These are phyloP conservation scores for Colletotrichum sp. DNA, from an alignment of 2,329 filamentous ascomycete genomes.

Conservation along the genomic window DNA sequence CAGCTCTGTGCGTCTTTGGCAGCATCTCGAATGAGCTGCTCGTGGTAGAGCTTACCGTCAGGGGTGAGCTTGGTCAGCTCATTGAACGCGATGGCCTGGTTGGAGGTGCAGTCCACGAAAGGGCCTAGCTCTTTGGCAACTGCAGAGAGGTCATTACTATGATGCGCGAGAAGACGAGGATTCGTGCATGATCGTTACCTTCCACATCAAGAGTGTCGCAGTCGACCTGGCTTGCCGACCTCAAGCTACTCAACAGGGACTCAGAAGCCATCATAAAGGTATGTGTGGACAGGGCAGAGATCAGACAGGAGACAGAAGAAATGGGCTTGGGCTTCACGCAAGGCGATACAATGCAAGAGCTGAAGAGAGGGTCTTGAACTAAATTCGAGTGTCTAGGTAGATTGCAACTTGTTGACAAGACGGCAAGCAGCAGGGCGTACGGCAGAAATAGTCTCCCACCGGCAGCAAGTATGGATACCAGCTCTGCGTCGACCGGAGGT, in stretches of 20 bases:
- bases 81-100: constrained; percentile 38
- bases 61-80: constrained; percentile 31
- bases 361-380: not conserved
- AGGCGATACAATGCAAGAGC: not conserved
- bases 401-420: not conserved
- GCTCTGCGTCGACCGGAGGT: not conserved
- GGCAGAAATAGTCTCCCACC: not conserved
- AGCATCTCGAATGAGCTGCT: constrained; percentile 31
- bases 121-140: constrained; percentile 35
- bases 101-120: constrained; percentile 41
- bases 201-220: constrained; percentile 40
- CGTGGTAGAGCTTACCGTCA: constrained; percentile 28
- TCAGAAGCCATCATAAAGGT: not conserved
- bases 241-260: constrained; percentile 16
- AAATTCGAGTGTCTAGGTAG: not conserved
- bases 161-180: not conserved
- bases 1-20: constrained; percentile 24
- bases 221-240: constrained; percentile 29
- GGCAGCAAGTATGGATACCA: not conserved
- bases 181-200: constrained; percentile 25
- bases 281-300: not conserved
- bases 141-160: constrained; percentile 20
- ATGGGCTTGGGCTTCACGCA: not conserved
- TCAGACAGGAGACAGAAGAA: not conserved
- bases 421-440: not conserved